A percentile compares a stretch with the other conserved stretches of the same genome.
phyloP scores from a whole-genome alignment of 192 early-diverging fungal species.

The Dimargaris xerosporica region DNA sequence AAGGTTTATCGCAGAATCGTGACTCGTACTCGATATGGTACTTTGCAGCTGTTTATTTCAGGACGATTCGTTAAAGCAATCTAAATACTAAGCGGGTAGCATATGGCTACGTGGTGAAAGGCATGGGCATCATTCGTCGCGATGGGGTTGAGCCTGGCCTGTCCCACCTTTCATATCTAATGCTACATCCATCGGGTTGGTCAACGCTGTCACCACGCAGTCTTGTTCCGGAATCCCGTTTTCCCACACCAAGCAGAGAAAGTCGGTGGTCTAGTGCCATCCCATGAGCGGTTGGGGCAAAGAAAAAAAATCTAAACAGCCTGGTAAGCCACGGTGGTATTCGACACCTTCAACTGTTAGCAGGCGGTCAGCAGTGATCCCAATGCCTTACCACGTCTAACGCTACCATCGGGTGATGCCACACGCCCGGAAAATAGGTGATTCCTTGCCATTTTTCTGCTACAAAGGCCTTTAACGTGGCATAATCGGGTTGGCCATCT shows the following conservation, averaged over 20 bases:
- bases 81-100: too few species aligned
- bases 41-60: too few species aligned
- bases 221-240: slow-evolving; percentile 55
- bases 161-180: too few species aligned
- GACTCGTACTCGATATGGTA: too few species aligned
- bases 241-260: slow-evolving; percentile 67
- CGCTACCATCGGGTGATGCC: slow-evolving; percentile 86
- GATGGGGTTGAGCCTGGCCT: too few species aligned
- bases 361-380: neutral
- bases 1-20: too few species aligned
- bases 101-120: too few species aligned
- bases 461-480: slow-evolving; percentile 58
- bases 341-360: neutral
- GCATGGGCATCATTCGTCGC: too few species aligned
- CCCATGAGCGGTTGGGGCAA: too few species aligned
- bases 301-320: neutral
- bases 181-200: too few species aligned
- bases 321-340: slow-evolving; percentile 5
- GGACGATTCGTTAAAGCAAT: too few species aligned
- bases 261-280: slow-evolving; percentile 30
- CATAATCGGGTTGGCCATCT: slow-evolving; percentile 55
- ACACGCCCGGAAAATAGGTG: slow-evolving; percentile 64
- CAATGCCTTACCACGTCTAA: slow-evolving; percentile 28
- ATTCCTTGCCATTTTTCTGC: slow-evolving; percentile 57
- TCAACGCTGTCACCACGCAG: slow-evolving; percentile 25